Conservation (phyloP, 441 rosid species). For the Erodium chrysanthum region DNA sequence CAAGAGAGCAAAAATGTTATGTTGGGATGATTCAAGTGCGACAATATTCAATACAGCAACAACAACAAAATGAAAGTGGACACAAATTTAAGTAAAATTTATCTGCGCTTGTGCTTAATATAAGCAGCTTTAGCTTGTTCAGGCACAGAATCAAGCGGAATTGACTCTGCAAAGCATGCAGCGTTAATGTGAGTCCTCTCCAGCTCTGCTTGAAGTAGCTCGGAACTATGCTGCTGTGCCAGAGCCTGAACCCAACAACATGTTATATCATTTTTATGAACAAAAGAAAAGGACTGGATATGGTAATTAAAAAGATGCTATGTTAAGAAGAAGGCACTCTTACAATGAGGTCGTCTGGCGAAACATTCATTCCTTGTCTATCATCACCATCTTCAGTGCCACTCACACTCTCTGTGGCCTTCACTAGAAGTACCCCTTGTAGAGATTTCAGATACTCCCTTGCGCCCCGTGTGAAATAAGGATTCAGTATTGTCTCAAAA, state of each 20-base stretch:
- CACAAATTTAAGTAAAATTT: background rate
- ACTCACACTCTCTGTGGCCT: slow-evolving; percentile 63
- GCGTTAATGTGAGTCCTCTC: slow-evolving; percentile 87
- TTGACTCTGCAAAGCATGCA: slow-evolving; percentile 74
- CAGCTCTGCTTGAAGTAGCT: slow-evolving; percentile 68
- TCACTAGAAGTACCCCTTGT: slow-evolving; percentile 78
- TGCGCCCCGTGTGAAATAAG: slow-evolving; percentile 72
- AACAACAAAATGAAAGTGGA: no score
- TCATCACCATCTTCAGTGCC: slow-evolving; percentile 19
- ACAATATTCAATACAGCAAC: no score
- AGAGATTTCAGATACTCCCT: slow-evolving; percentile 66
- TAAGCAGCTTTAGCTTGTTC: slow-evolving; percentile 57
- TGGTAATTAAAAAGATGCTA: no score
- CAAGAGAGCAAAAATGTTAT: no score
- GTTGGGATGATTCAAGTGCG: no score
- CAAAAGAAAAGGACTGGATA: no score
- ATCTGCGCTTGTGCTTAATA: slow-evolving; percentile 32
- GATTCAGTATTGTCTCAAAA: slow-evolving; percentile 74
- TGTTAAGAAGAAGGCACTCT: slow-evolving; percentile 27
- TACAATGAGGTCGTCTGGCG: slow-evolving; percentile 91
- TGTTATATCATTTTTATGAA: no score
- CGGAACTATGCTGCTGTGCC: slow-evolving; percentile 71
- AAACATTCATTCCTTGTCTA: slow-evolving; percentile 20
- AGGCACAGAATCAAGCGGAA: slow-evolving; percentile 52
- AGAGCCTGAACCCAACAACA: slow-evolving; percentile 42